A percentile compares a stretch with the other conserved stretches of the same genome.
phyloP scores from a whole-genome alignment of 2,329 filamentous ascomycete species.

The Phyllosticta paracitricarpa region DNA sequence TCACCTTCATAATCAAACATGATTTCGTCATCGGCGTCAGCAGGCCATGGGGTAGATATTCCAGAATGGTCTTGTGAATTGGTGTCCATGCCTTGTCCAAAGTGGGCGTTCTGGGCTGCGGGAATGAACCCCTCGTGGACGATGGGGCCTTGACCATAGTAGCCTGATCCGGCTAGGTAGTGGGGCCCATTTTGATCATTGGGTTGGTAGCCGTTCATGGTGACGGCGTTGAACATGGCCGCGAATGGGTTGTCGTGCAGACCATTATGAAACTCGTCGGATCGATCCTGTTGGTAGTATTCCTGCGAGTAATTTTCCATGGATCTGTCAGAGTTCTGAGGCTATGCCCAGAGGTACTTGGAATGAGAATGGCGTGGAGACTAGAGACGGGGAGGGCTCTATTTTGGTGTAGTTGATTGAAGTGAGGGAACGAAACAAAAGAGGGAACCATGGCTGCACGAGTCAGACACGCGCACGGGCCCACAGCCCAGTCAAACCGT shows the following conservation, averaged over 20 bases:
- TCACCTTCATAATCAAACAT: conserved; percentile 15
- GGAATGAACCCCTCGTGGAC: conserved; percentile 33
- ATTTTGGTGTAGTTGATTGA: background rate
- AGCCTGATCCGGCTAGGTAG: conserved; percentile 4
- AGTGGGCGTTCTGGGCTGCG: conserved; percentile 15
- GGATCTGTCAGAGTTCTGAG: background rate
- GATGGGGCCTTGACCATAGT: conserved; percentile 15
- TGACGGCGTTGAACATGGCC: conserved; percentile 1
- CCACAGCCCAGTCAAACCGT: too few species aligned
- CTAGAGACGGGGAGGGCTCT: background rate
- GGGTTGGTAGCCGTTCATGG: background rate
- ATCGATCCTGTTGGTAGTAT: background rate
- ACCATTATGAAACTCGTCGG: conserved; percentile 2
- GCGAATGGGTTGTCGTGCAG: conserved; percentile 9
- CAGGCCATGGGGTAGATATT: background rate
- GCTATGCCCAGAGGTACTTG: background rate
- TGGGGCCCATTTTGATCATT: background rate
- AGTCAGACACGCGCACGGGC: background rate
- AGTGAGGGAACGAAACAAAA: background rate
- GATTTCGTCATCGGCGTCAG: conserved; percentile 1
- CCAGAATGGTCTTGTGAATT: conserved; percentile 10
- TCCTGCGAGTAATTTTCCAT: conserved; percentile 2
- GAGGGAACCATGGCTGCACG: background rate
- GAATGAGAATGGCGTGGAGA: too few species aligned
- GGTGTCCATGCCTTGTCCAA: conserved; percentile 16